Base-by-base conservation (phyloP, 1,284 basidiomycete species). In the Malassezia pachydermatis region DNA sequence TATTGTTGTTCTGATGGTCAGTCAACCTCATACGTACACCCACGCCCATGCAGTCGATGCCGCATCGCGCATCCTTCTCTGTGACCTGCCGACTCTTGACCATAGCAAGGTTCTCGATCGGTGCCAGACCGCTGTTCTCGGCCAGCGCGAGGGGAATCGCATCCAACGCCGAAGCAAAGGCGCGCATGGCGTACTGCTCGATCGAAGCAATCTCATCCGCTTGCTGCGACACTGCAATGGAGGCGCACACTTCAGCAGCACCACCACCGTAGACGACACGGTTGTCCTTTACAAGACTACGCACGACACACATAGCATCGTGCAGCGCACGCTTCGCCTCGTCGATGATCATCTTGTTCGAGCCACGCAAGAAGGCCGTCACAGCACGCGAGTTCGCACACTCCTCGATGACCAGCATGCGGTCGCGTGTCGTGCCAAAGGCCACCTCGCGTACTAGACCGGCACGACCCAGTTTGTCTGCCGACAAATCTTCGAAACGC, bases 131-230 rank as follows among this genome's bases (percentile, higher is more conserved):
- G 58, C 88, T 92, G 78, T 99, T 98, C 74, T 98, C 94, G 4
- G 94, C 92, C 9, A 98, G 78, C 2, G 94, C 92, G 14, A 96
- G 80, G 7, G 94, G 94, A 44, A 96, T 77, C 9, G 89, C 80
- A 67, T 98, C 92, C 7, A 99, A 76, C 9, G 92, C 92, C 24
- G 86, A 85, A 1, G 92, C 81, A 71, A 96, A 99, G 14, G 92
- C 90, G 36, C 92, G 84, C 90, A 98, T 96, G 1, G 92, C 92
- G 71, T 99, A 99, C 77, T 99, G 92, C 75, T 99, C 92, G 65
- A 99, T 92, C 8, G 87, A 80, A 1, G 92, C 84, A 63, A 94
- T 95, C 84, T 87, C 56, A 73, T 99, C 94, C 14, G 92, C 92
- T 41, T 86, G 88, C 72, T 88, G 86, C 47, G 84, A 77, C 3